Conservation (phyloP, 1,284 basidiomycete genomes). For the Schizophyllum amplum region DNA sequence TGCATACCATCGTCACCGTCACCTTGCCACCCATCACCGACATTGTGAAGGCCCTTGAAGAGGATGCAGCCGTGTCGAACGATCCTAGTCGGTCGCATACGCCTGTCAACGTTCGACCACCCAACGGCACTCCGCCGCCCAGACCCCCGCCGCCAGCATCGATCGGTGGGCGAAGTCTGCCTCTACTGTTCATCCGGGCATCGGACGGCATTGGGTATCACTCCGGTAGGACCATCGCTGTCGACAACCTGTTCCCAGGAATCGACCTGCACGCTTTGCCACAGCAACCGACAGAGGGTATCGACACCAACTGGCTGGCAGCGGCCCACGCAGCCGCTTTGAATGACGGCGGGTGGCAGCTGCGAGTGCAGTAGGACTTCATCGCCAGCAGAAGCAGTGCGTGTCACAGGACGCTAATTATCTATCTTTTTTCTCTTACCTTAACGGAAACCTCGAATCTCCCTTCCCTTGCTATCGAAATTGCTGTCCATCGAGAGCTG, state of each 20-base stretch:
- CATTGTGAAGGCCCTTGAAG: conserved; percentile 65
- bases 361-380: conserved; percentile 56
- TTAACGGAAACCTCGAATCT: too few relatives aligned
- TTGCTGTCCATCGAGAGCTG: too few relatives aligned
- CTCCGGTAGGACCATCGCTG: conserved; percentile 75
- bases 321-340: conserved; percentile 55
- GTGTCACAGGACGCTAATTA: too few relatives aligned
- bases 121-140: background rate
- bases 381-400: background rate
- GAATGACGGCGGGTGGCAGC: conserved; percentile 60
- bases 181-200: conserved; percentile 67
- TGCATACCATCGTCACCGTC: conserved; percentile 72
- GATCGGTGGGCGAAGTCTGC: conserved; percentile 55
- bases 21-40: conserved; percentile 68
- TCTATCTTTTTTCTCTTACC: too few relatives aligned
- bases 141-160: conserved; percentile 32
- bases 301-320: conserved; percentile 57
- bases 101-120: conserved; percentile 9
- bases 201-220: conserved; percentile 77
- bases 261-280: conserved; percentile 45
- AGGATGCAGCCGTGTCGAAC: conserved; percentile 35
- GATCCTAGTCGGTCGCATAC: background rate
- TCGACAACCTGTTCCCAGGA: conserved; percentile 69
- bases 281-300: conserved; percentile 27
- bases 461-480: too few relatives aligned